Base-by-base conservation (phyloP, 495 filamentous ascomycete genomes). In the Daldinia caldariorum region DNA sequence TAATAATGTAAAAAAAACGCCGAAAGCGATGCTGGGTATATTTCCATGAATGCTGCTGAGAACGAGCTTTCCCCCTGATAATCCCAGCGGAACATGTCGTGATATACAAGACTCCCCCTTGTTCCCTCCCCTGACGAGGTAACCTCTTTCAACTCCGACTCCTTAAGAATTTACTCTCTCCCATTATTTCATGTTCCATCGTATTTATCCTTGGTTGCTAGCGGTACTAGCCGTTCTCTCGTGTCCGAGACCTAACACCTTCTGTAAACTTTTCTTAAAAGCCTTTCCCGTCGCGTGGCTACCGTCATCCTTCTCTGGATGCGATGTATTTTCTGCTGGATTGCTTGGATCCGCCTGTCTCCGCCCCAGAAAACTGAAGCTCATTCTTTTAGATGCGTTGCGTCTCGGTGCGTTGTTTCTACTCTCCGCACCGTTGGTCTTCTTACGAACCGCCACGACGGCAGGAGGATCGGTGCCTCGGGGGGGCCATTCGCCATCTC, bases 401-500 rank as follows among this genome's bases (percentile, higher is more conserved):
- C 72, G 71, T 1, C 6, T 47, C 9, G 43, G 9, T 22, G 62
- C 70, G 57, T 50, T 72, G 34, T 45, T 39, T 53, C 64, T 76
- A 64, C 64, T 75, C 63, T 74, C 72, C 29, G 60, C 62, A 35
- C 43, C 66, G 0, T 73, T 74, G 60, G 74, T 77, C 35, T 75
- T 77, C 41, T 77, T 76, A 29, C 76, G 75, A 35, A 79, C 78
- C 4, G 78, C 73, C 14, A 81, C 53, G 10, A 80, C 77, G 0
- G 82, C 71, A 22, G 81, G 78, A 0, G 79, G 71, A 31, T 78
- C 78, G 3, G 73, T 75, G 0, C 78, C 54, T 70, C 89, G 90
- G 18, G 94, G 92, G 1, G 95, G 95, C 95, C 95, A 99, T 75
- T 97, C 91, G 18, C 93, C 95, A 74, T 96, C 94, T 47, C 90